phyloP scores from a whole-genome alignment of 164 flowering plant species.

The Liquidambar formosana region DNA sequence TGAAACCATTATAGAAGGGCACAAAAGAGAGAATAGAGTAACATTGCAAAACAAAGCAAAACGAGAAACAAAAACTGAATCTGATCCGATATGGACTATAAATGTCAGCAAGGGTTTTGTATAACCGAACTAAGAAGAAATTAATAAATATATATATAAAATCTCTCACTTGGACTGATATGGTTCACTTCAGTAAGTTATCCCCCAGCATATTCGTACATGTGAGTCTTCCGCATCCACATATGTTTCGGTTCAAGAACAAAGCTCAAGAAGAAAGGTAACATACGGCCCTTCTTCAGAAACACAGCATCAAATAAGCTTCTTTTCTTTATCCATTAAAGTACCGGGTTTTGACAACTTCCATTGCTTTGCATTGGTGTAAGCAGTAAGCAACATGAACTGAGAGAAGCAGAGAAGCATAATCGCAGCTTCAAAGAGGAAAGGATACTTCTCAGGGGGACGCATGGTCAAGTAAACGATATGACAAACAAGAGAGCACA shows the following conservation, averaged over 20 bases:
- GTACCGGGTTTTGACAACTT: slow-evolving; percentile 24
- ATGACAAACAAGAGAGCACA: slow-evolving; percentile 61
- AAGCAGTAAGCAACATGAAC: slow-evolving; percentile 46
- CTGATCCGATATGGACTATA: no score
- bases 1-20: no score
- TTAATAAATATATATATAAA: no score
- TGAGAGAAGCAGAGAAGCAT: slow-evolving; percentile 81
- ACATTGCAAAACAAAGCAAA: no score
- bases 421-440: slow-evolving; percentile 81
- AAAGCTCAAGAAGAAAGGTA: neutral
- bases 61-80: no score
- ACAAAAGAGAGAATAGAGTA: no score
- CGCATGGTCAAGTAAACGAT: slow-evolving; percentile 48
- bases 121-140: no score
- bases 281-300: neutral
- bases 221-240: neutral
- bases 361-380: slow-evolving; percentile 70
- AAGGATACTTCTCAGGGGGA: slow-evolving; percentile 82
- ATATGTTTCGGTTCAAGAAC: neutral
- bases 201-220: no score
- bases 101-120: no score
- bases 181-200: no score
- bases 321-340: slow-evolving; percentile 33
- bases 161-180: no score
- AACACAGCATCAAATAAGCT: slow-evolving; percentile 25